A percentile compares a stretch with the other conserved stretches of the same genome.
Evolutionary conservation across 768 basidiomycete species (phyloP).

Genomic region (Mycena rosella): DNA sequence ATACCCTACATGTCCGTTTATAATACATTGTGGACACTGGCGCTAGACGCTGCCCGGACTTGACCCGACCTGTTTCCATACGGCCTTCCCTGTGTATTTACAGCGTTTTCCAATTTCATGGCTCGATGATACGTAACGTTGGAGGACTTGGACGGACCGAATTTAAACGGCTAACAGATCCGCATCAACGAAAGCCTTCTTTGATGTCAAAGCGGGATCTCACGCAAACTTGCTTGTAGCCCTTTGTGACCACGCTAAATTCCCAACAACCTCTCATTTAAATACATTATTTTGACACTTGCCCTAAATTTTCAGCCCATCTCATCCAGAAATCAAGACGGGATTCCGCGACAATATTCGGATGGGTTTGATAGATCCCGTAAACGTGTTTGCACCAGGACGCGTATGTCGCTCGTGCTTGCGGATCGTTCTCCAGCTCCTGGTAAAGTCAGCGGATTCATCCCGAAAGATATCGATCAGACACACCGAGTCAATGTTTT

Average conservation of each 20-base stretch:
- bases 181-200: too few relatives aligned
- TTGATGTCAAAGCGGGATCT: neutral
- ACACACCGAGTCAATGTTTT: conserved; percentile 59
- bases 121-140: too few relatives aligned
- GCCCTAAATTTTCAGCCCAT: conserved; percentile 2
- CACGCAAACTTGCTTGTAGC: too few relatives aligned
- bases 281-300: too few relatives aligned
- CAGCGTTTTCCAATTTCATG: conserved; percentile 5
- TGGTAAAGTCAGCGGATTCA: neutral
- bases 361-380: conserved; percentile 1
- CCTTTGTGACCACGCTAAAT: too few relatives aligned
- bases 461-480: neutral
- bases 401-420: conserved; percentile 14
- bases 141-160: too few relatives aligned
- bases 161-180: too few relatives aligned
- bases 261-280: too few relatives aligned
- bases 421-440: conserved; percentile 11
- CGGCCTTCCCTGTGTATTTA: conserved; percentile 22
- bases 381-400: conserved; percentile 23
- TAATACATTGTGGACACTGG: conserved; percentile 30
- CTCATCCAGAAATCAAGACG: conserved; percentile 11
- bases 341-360: neutral
- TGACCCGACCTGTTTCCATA: conserved; percentile 22
- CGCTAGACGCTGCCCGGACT: conserved; percentile 24
- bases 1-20: conserved; percentile 26